Evolutionary conservation across 352 stramenopile genomes (phyloP).

Genomic region (Phytophthora crassamura): DNA sequence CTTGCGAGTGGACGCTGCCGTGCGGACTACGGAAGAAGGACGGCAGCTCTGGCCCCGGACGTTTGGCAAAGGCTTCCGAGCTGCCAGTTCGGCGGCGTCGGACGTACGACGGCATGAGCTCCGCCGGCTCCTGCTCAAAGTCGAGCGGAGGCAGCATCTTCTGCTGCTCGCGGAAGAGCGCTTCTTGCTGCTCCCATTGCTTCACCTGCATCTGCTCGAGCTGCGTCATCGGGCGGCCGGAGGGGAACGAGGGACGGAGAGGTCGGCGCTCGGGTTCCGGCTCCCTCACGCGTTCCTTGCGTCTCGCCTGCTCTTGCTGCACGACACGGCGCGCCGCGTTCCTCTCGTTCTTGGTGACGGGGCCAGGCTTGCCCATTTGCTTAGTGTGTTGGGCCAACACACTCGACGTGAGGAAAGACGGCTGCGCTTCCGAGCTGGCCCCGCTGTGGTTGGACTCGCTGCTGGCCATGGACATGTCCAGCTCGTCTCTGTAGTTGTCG

Average conservation of each 20-base stretch:
- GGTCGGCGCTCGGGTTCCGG: background rate
- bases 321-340: conserved; percentile 10
- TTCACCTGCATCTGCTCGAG: conserved; percentile 38
- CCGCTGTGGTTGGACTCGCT: conserved; percentile 38
- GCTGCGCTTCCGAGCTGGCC: conserved; percentile 18
- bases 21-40: conserved; percentile 34
- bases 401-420: conserved; percentile 52
- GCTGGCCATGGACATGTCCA: conserved; percentile 21
- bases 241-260: conserved; percentile 4
- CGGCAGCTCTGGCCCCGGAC: conserved; percentile 15
- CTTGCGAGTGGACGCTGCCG: conserved; percentile 23
- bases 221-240: conserved; percentile 35
- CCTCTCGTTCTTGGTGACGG: conserved; percentile 40
- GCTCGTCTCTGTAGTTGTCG: conserved; percentile 21
- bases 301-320: conserved; percentile 17
- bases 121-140: conserved; percentile 17
- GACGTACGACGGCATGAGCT: conserved; percentile 18
- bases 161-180: conserved; percentile 25
- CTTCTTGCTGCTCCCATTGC: conserved; percentile 39
- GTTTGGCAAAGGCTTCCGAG: conserved; percentile 20
- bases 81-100: conserved; percentile 17
- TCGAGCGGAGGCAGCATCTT: conserved; percentile 9
- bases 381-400: conserved; percentile 60
- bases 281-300: conserved; percentile 3
- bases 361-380: conserved; percentile 49